Base-by-base conservation (phyloP, 2,329 filamentous ascomycete genomes). In the Fusarium chlamydosporum region DNA sequence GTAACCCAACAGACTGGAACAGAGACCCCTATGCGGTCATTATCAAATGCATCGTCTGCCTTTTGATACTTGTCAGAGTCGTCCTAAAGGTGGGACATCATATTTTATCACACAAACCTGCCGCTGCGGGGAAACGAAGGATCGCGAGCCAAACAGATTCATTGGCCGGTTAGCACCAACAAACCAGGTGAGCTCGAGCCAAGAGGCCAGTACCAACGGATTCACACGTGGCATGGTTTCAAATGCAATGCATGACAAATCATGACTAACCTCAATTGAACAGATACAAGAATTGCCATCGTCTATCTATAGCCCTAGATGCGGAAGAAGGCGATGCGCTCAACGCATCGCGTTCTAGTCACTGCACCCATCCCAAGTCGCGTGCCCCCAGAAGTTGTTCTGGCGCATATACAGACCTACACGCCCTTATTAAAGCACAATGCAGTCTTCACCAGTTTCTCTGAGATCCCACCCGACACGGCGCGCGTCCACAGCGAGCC, bases 331-430 rank as follows among this genome's bases (percentile, higher is more conserved):
- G 61, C 61, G 16, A 68, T 68, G 66, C 61, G 66, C 41, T 70
- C 61, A 15, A 55, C 51, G 31, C 56, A 68, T 38, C 61, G 52
- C 15, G 46, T 56, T 29, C 53, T 33, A 56, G 61, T 68, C 52
- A 57, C 56, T 15, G 53, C 66, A 10, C 66, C 66, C 31, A 68
- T 68, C 31, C 61, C 66, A 10, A 55, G 57, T 34, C 57, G 20
- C 11, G 55, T 68, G 35, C 66, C 66, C 3, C 66, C 66, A 13
- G 66, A 68, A 45, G 42, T 66, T 10, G 66, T 68, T 12, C 66
- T 68, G 27, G 56, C 51, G 7, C 58, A 67, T 9, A 66, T 68
- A 6, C 66, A 68, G 23, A 67, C 42, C 10, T 68, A 55, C 38
- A 67, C 66, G 6, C 66, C 66, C 4, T 38, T 61, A 13, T n/a